Conservation (phyloP, 805 yeast genomes). For the Saturnispora gosingensis region DNA sequence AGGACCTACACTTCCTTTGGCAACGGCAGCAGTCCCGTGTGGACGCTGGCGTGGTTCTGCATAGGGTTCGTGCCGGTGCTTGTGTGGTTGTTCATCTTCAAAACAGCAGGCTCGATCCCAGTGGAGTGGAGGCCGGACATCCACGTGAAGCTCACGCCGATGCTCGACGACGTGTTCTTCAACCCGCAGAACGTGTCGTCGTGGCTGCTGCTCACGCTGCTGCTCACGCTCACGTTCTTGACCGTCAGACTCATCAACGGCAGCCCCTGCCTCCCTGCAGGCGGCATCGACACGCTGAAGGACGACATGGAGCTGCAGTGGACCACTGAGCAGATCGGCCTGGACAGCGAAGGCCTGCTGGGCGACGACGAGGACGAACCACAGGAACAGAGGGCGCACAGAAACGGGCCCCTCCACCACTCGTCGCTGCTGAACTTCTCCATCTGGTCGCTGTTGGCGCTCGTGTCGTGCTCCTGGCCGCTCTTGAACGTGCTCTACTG, state of each 20-base stretch:
- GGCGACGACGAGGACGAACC: not conserved
- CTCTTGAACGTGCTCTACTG: conserved; percentile 37
- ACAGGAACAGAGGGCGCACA: too few species aligned
- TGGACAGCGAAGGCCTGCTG: not conserved
- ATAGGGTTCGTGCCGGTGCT: conserved; percentile 45
- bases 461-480: conserved; percentile 31
- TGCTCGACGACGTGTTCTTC: conserved; percentile 35
- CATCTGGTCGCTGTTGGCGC: not conserved
- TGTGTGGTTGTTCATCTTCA: conserved; percentile 47
- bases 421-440: not conserved
- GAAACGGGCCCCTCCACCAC: too few species aligned
- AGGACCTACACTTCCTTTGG: not conserved
- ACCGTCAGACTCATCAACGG: not conserved
- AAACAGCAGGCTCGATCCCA: conserved; percentile 52
- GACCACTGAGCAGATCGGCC: not conserved
- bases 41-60: conserved; percentile 34
- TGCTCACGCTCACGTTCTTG: not conserved
- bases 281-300: not conserved
- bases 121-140: conserved; percentile 43
- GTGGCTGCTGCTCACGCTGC: not conserved
- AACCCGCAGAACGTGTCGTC: conserved; percentile 4
- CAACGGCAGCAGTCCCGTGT: not conserved
- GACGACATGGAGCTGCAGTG: not conserved
- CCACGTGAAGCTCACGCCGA: conserved; percentile 37
- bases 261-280: not conserved